phyloP scores from a whole-genome alignment of 495 filamentous ascomycete genomes.

The Lasiosphaeriaceae sp. region DNA sequence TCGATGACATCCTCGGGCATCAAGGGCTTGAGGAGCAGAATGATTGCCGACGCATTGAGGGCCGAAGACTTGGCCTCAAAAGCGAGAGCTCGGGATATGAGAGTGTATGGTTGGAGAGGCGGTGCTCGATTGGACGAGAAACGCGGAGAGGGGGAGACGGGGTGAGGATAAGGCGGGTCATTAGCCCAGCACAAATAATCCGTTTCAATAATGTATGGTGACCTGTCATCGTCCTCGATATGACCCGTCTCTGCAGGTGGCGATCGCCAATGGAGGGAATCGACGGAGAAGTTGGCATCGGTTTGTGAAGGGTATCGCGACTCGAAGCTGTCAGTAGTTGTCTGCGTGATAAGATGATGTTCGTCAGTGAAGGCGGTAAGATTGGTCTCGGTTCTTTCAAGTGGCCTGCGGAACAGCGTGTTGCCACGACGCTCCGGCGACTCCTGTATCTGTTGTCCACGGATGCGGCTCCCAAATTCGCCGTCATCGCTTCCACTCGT shows the following conservation, averaged over 20 bases:
- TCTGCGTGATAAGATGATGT: constrained; percentile 42
- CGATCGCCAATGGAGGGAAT: constrained; percentile 8
- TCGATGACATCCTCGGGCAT: constrained; percentile 47
- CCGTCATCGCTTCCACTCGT: constrained; percentile 24
- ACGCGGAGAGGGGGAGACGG: constrained; percentile 14
- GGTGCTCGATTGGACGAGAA: constrained; percentile 14
- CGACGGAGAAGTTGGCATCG: constrained; percentile 17
- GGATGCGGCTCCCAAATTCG: constrained; percentile 35
- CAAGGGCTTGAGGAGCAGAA: constrained; percentile 50
- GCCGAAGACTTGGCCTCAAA: constrained; percentile 45
- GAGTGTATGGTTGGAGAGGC: constrained; percentile 46
- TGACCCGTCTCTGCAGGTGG: constrained; percentile 4
- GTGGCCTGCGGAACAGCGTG: constrained; percentile 14
- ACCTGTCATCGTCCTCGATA: constrained; percentile 27
- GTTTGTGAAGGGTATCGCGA: constrained; percentile 28
- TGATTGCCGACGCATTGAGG: constrained; percentile 47
- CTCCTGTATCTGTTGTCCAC: constrained; percentile 28
- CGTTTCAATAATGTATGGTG: constrained; percentile 41
- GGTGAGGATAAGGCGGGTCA: constrained; percentile 45
- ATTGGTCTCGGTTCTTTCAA: constrained; percentile 33
- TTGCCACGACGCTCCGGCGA: constrained; percentile 22
- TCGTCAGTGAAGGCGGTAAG: constrained; percentile 38
- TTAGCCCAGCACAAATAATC: constrained; percentile 48
- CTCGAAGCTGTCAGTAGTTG: constrained; percentile 37
- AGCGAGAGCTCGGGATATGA: constrained; percentile 43